These are phyloP conservation scores for Penicillium sp. DNA, from an alignment of 2,329 filamentous ascomycete species.

Conservation along the genomic window DNA sequence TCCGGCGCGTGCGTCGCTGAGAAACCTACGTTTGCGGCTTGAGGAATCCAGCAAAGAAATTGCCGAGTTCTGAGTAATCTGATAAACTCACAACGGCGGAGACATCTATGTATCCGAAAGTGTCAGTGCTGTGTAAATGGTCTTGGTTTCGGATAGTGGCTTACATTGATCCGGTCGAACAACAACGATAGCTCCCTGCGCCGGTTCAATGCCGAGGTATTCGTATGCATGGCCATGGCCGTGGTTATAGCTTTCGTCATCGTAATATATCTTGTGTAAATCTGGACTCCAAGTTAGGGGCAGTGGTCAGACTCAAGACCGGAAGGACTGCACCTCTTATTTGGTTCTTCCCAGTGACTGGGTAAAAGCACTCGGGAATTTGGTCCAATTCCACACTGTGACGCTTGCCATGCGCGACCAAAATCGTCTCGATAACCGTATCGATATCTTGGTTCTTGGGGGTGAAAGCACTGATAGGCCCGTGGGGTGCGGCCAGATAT, in stretches of 20 bases:
- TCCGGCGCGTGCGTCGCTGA: background rate
- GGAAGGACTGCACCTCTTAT: constrained; percentile 49
- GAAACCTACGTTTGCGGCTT: constrained; percentile 20
- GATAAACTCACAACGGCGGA: constrained; percentile 37
- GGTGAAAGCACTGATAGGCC: constrained; percentile 46
- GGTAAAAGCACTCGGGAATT: constrained; percentile 56
- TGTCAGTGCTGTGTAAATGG: background rate
- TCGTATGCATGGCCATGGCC: constrained; percentile 58
- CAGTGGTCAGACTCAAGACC: background rate
- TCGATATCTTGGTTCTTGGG: constrained; percentile 46
- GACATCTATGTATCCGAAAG: constrained; percentile 31
- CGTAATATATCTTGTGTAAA: constrained; percentile 57
- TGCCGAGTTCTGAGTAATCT: constrained; percentile 32
- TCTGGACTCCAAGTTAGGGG: constrained; percentile 37
- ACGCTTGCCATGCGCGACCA: constrained; percentile 52
- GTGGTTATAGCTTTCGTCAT: constrained; percentile 54
- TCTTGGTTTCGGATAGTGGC: constrained; percentile 14
- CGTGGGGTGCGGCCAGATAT: constrained; percentile 40
- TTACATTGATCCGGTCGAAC: constrained; percentile 61
- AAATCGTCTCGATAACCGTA: constrained; percentile 55
- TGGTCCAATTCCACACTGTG: constrained; percentile 49
- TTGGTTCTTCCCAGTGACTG: constrained; percentile 53
- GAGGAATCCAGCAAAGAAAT: constrained; percentile 38
- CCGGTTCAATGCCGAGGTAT: constrained; percentile 51
- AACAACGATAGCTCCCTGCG: constrained; percentile 49